These are phyloP conservation scores for Mycena epipterygia DNA, from an alignment of 768 basidiomycete species.

Conservation along the genomic window DNA sequence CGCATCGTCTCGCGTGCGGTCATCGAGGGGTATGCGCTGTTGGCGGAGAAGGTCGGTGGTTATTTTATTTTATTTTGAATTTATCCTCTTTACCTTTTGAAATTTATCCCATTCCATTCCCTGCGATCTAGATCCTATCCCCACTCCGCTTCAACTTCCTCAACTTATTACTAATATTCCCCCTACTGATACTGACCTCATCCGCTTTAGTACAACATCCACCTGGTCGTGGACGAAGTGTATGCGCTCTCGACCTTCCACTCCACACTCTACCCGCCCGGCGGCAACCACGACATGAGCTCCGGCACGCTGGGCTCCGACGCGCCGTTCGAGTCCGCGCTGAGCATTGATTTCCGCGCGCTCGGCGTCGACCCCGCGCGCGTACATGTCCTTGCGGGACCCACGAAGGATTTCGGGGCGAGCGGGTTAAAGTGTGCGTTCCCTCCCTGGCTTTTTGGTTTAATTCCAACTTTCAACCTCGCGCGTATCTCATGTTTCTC, in stretches of 20 bases:
- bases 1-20: slow-evolving; percentile 38
- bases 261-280: slow-evolving; percentile 37
- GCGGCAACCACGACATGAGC: too few relatives aligned
- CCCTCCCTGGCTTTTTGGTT: neutral
- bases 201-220: slow-evolving; percentile 42
- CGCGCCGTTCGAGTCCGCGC: slow-evolving; percentile 37
- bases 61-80: too few relatives aligned
- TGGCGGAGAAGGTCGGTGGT: slow-evolving; percentile 38
- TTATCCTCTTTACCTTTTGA: too few relatives aligned
- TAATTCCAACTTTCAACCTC: too few relatives aligned
- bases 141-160: too few relatives aligned
- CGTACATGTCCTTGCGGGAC: slow-evolving; percentile 45
- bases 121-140: too few relatives aligned
- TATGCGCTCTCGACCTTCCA: slow-evolving; percentile 44
- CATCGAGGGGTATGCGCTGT: slow-evolving; percentile 37
- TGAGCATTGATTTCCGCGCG: slow-evolving; percentile 38
- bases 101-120: too few relatives aligned
- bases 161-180: too few relatives aligned
- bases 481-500: too few relatives aligned
- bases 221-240: slow-evolving; percentile 48
- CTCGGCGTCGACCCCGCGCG: slow-evolving; percentile 40
- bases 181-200: slow-evolving; percentile 25
- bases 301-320: too few relatives aligned
- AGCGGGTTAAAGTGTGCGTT: slow-evolving; percentile 41
- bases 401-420: slow-evolving; percentile 48